Percentiles rank a stretch among this genome's conserved stretches.
These are phyloP conservation scores for Solanum hybrid DNA, from an alignment of 305 asterid genomes.

Conservation along the genomic window DNA sequence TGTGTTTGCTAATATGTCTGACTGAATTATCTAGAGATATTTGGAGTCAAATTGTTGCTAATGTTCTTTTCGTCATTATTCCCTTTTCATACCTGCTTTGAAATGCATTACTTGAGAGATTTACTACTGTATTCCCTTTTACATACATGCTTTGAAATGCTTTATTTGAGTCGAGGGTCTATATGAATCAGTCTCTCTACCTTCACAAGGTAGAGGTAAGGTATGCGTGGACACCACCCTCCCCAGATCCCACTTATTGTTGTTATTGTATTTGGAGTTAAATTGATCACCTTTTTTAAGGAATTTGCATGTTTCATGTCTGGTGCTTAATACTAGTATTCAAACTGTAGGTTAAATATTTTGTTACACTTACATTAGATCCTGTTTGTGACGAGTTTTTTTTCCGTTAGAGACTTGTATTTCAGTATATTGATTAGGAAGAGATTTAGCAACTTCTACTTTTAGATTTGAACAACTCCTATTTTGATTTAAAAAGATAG, in stretches of 20 bases:
- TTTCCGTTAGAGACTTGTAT: neutral
- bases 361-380: neutral
- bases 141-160: neutral
- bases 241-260: neutral
- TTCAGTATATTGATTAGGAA: neutral
- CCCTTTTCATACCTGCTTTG: neutral
- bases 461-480: neutral
- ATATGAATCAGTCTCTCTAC: rapidly evolving
- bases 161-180: neutral
- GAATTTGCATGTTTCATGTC: neutral
- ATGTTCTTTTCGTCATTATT: neutral
- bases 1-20: neutral
- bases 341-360: neutral
- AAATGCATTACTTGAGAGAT: neutral
- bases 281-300: neutral
- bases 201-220: too few relatives aligned
- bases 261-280: neutral
- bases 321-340: neutral
- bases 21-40: neutral
- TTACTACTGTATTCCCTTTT: neutral
- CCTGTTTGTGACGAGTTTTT: neutral
- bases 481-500: neutral
- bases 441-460: neutral
- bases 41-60: neutral
- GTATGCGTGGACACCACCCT: neutral